Evolutionary conservation across 306 rosid genomes (phyloP).

Genomic region (Quercus gilva): DNA sequence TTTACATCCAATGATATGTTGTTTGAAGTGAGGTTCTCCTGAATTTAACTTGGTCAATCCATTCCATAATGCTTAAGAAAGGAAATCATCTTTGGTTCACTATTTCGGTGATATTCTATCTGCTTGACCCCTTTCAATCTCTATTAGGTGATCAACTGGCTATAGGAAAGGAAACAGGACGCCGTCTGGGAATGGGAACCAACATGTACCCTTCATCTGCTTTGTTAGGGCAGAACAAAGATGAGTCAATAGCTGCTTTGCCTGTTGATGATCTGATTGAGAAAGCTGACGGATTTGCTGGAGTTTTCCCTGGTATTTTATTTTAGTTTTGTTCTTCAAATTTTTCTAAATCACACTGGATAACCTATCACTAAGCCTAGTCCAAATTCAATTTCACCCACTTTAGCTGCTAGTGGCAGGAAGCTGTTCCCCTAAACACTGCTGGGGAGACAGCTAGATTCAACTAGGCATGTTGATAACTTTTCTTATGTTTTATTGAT

Average conservation of each 20-base stretch:
- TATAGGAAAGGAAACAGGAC: conserved; percentile 86
- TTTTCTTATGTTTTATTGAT: neutral
- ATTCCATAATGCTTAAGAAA: neutral
- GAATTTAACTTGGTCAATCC: neutral
- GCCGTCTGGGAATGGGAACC: conserved; percentile 87
- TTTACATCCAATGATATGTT: neutral
- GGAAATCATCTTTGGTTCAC: neutral
- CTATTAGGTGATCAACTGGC: conserved; percentile 78
- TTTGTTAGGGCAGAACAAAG: conserved; percentile 68
- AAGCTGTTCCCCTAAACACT: conserved; percentile 14
- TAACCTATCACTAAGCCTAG: neutral
- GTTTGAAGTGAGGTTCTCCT: neutral
- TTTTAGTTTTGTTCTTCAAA: neutral
- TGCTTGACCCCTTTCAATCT: conserved; percentile 9
- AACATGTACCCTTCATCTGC: conserved; percentile 87
- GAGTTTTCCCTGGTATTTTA: conserved; percentile 73
- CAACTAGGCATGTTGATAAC: neutral
- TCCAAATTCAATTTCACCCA: conserved; percentile 1
- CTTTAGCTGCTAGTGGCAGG: neutral
- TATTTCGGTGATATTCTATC: neutral
- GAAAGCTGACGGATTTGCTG: conserved; percentile 88
- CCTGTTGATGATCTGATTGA: conserved; percentile 88
- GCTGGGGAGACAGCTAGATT: neutral
- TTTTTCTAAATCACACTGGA: neutral
- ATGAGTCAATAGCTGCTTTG: conserved; percentile 48